Evolutionary conservation across 1,284 basidiomycete species (phyloP), one percentile per base, ranked within the genome.

Genomic region (Serendipita sp.): DNA sequence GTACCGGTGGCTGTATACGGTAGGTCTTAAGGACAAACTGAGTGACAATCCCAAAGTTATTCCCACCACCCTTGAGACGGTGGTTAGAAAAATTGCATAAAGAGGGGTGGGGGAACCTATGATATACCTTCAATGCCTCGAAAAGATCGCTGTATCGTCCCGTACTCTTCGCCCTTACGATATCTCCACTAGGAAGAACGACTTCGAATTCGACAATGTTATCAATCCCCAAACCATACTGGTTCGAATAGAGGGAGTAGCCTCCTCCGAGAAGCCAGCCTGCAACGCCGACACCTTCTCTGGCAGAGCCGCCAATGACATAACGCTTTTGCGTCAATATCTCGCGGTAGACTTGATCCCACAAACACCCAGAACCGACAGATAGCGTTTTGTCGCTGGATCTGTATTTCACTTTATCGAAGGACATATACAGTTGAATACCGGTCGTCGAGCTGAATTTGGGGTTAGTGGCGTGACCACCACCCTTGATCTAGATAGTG

Each of bases 201-300:
- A 83, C 68, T 64, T 82, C 77, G 63, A 71, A 79, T 0, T 73
- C 73, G 8, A 71, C 67, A 5, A 82, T 71, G 2, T 72, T 82
- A 64, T 83, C 82, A 29, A 80, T 68, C 0, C 79, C 77, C 64
- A 83, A 66, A 2, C 82, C 79, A 65, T 74, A 70, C 64, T 80
- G 78, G 65, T 80, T 82, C 2, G 77, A 75, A 65, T 75, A 72
- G 75, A 76, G 82, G 15, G 82, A 81, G 64, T 80, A 82, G 77
- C 82, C 82, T 73, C 81, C 82, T 0, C 81, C 80, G 0, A 83
- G 74, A 0, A 72, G 77, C 58, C 80, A 78, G 1, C 81, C 81
- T 10, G 77, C 79, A 1, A 82, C 78, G 15, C 82, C 81, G 6
- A 82, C 76, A n/a, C 82, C 71, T 5, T 50, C 79, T 1, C 74